Evolutionary conservation across 1,139 yeast species (phyloP).

Genomic region (Suhomyces terraborum): DNA sequence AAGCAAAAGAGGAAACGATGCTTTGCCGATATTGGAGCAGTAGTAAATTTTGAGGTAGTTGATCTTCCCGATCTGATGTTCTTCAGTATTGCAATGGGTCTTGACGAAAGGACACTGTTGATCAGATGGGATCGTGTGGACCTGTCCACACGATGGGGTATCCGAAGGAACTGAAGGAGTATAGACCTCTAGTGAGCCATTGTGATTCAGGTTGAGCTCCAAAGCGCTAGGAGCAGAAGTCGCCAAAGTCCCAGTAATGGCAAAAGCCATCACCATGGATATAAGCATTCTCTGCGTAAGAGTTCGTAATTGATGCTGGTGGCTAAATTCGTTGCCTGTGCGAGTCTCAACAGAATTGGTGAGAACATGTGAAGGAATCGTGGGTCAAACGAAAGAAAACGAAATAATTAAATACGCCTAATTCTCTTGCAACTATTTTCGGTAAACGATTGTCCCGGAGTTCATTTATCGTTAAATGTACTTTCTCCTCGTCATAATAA

Average conservation of each 20-base stretch:
- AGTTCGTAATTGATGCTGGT: not conserved
- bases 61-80: conserved; percentile 22
- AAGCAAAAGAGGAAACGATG: conserved; percentile 20
- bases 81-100: conserved; percentile 41
- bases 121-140: conserved; percentile 23
- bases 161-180: no score
- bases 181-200: no score
- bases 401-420: no score
- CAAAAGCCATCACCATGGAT: not conserved
- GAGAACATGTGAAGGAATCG: no score
- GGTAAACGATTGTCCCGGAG: no score
- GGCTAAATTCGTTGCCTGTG: not conserved
- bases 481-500: no score
- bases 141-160: conserved; percentile 14
- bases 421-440: no score
- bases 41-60: conserved; percentile 24
- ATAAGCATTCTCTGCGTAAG: not conserved
- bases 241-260: not conserved
- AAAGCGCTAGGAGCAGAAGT: not conserved
- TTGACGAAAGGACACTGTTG: conserved; percentile 49
- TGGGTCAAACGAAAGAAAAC: no score
- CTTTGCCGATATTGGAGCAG: conserved; percentile 16
- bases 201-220: not conserved
- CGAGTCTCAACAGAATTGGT: no score
- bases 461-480: no score